Conservation (phyloP, 768 basidiomycete species). For the Naganishia randhawae region DNA sequence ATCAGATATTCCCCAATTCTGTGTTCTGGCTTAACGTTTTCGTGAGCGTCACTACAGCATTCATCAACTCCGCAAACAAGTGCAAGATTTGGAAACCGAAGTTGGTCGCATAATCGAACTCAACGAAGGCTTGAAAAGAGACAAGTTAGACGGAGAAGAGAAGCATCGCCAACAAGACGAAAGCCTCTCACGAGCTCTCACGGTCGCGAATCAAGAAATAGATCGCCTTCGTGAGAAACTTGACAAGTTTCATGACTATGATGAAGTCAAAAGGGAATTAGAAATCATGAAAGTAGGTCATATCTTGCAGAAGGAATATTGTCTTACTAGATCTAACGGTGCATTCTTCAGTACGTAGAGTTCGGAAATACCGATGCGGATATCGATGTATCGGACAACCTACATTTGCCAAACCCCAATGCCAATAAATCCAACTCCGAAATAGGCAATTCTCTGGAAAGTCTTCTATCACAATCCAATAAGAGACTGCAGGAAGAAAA, state of each 20-base stretch:
- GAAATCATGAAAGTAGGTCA: slow-evolving; percentile 89
- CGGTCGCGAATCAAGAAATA: neutral
- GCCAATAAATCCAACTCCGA: slow-evolving; percentile 73
- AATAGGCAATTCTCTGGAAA: slow-evolving; percentile 78
- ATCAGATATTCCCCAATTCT: neutral
- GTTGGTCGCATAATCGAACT: slow-evolving; percentile 64
- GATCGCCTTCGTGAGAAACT: slow-evolving; percentile 56
- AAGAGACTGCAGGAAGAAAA: slow-evolving; percentile 86
- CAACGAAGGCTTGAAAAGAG: slow-evolving; percentile 56
- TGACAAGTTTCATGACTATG: slow-evolving; percentile 77
- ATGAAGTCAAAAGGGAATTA: slow-evolving; percentile 94
- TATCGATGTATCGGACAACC: slow-evolving; percentile 53
- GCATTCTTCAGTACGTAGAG: slow-evolving; percentile 75
- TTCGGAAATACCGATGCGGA: slow-evolving; percentile 81
- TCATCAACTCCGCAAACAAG: slow-evolving; percentile 66
- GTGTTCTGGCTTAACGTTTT: neutral
- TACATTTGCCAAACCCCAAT: slow-evolving; percentile 82
- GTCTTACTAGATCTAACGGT: neutral
- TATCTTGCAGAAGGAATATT: neutral
- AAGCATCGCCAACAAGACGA: neutral
- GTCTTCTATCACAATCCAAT: slow-evolving; percentile 87
- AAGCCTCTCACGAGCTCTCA: neutral
- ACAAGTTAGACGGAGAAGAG: slow-evolving; percentile 61
- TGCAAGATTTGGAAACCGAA: slow-evolving; percentile 73
- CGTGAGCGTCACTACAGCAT: slow-evolving; percentile 57